These are phyloP conservation scores for Ogataea dorogensis DNA, from an alignment of 805 yeast genomes.

Conservation along the genomic window DNA sequence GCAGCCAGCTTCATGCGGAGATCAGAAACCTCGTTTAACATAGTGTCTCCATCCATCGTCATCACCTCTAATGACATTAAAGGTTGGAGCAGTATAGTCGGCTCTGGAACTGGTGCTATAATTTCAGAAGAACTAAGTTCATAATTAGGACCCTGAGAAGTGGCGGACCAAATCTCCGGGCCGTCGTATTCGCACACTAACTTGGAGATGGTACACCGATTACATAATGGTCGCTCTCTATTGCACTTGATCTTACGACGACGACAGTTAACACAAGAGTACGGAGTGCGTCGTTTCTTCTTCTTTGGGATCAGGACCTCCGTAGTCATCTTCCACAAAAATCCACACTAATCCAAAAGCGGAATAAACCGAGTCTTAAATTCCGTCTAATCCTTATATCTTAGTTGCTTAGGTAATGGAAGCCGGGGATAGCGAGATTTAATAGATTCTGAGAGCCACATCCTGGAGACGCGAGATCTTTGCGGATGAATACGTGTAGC, in stretches of 20 bases:
- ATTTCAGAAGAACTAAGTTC: too few species aligned
- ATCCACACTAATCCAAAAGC: conserved; percentile 1
- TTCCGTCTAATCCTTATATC: conserved; percentile 2
- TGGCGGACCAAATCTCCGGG: conserved; percentile 17
- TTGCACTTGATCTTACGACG: conserved; percentile 27
- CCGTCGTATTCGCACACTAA: conserved; percentile 25
- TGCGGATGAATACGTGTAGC: too few species aligned
- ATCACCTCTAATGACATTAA: too few species aligned
- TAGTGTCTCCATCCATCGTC: too few species aligned
- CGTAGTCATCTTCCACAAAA: not conserved
- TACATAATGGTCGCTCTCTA: conserved; percentile 23
- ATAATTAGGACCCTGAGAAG: not conserved
- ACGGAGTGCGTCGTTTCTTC: conserved; percentile 26
- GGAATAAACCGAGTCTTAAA: conserved; percentile 11
- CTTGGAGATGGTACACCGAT: conserved; percentile 19
- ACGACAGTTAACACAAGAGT: conserved; percentile 26
- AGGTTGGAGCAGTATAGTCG: too few species aligned
- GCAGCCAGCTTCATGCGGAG: conserved; percentile 6
- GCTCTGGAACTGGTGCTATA: too few species aligned
- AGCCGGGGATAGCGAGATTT: too few species aligned
- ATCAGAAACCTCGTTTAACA: conserved; percentile 11
- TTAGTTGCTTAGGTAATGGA: too few species aligned
- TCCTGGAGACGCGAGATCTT: too few species aligned
- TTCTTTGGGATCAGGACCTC: conserved; percentile 7
- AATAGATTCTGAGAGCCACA: too few species aligned